Conservation (phyloP, 352 stramenopile species). For the Phytophthora pini region DNA sequence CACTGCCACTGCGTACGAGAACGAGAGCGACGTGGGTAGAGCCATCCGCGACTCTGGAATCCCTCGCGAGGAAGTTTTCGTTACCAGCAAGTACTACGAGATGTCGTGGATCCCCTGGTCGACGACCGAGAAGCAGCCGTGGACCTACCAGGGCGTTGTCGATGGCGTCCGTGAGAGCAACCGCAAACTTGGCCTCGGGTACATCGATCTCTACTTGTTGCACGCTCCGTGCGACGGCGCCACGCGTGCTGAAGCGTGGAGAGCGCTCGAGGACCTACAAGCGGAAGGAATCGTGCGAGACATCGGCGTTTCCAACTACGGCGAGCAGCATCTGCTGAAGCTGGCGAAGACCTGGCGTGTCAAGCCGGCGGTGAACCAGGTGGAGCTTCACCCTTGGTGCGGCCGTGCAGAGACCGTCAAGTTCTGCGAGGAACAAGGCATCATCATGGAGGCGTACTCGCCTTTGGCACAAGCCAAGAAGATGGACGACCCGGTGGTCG, state of each 20-base stretch:
- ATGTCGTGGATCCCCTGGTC: constrained; percentile 17
- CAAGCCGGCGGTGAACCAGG: constrained; percentile 14
- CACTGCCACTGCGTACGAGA: constrained; percentile 84
- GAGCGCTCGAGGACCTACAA: constrained; percentile 58
- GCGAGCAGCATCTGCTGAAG: constrained; percentile 27
- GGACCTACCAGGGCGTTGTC: constrained; percentile 75
- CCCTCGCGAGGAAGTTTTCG: constrained; percentile 76
- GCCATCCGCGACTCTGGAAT: constrained; percentile 77
- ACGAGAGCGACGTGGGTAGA: constrained; percentile 86
- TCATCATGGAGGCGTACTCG: constrained; percentile 11
- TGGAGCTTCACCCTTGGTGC: constrained; percentile 14
- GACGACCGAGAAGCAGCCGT: constrained; percentile 33
- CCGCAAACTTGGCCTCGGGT: constrained; percentile 65
- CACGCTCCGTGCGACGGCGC: constrained; percentile 63
- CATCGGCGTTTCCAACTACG: constrained; percentile 93
- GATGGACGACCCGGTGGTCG: constrained; percentile 8
- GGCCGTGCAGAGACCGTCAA: constrained; percentile 2
- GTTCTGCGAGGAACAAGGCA: constrained; percentile 8
- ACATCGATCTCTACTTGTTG: constrained; percentile 87
- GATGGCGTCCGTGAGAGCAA: constrained; percentile 58
- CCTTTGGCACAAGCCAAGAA: constrained; percentile 2
- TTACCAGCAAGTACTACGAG: constrained; percentile 83
- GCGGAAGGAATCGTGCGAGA: constrained; percentile 66
- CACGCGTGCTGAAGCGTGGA: constrained; percentile 57
- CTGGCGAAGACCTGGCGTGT: constrained; percentile 9